Evolutionary conservation across 257 asterid genomes (phyloP), one percentile per base, ranked within the genome.

Genomic region (Primulina tabacum): DNA sequence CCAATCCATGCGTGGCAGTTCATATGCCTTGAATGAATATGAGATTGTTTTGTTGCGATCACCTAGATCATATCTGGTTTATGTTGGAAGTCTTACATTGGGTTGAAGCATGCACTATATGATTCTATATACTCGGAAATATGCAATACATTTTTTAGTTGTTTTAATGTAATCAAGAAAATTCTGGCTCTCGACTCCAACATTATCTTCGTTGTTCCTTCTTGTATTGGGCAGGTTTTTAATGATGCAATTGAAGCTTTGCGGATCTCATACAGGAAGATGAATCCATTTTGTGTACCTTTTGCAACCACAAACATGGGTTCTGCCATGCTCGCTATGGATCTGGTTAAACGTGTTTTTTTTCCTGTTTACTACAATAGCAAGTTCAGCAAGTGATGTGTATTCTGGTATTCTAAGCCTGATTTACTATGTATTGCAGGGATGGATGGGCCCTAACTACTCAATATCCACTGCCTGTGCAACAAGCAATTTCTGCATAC

Each of bases 371-470:
- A 14, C 18, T 12, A 14, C 55, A 14, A 14, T 4, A 12, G 55
- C 18, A 43, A 14, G 55, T 43, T 38, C 16, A 43, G 53, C n/a
- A 12, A 12, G 6, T 14, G 21, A 50, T 50, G 21, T 1, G 8
- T 50, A 47, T 52, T 37, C 58, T 38, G 24, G 59, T 50, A 70
- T 62, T 67, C 56, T 76, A 70, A 78, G 47, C 62, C 61, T 73
- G 56, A 80, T 68, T 74, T 57, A 71, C 71, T 68, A 62, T 67
- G 71, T 55, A 75, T 62, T 75, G 37, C 82, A 92, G 98, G 98
- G 98, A 58, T 92, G 98, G 98, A 92, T 92, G 98, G 98, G 98
- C 29, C 98, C 98, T 62, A 92, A 92, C 79, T 92, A 92, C 83
- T 92, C 98, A 55, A 92, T 92, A 82, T 92, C 98, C 63, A 87